Percentiles rank a stretch among this genome's conserved stretches.
phyloP scores from a whole-genome alignment of 805 yeast species.

The Teunomyces atbi region DNA sequence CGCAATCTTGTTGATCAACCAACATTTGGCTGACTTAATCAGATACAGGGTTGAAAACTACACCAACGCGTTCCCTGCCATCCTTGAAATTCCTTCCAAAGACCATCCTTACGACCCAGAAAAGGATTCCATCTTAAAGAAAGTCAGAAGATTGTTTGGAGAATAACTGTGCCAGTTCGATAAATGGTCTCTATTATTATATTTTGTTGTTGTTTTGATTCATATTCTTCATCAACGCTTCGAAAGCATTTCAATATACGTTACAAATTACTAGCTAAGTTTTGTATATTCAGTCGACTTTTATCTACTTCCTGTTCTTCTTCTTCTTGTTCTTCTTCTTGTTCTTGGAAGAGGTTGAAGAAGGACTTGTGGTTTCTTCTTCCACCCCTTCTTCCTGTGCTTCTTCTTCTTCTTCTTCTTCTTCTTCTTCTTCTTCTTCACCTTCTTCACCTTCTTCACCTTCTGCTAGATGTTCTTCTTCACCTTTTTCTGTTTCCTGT shows the following conservation, averaged over 20 bases:
- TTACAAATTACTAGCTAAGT: background rate
- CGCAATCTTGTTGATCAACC: constrained; percentile 90
- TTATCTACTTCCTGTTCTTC: constrained; percentile 4
- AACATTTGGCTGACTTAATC: constrained; percentile 89
- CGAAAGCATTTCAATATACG: constrained; percentile 3
- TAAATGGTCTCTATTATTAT: background rate
- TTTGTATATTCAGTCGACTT: background rate
- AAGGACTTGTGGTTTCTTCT: background rate
- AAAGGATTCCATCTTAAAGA: constrained; percentile 90
- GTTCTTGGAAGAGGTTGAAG: background rate
- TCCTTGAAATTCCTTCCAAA: constrained; percentile 94
- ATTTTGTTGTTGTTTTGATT: background rate
- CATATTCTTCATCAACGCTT: background rate
- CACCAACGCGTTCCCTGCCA: constrained; percentile 92
- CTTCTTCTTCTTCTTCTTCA: constrained; percentile 5
- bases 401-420: constrained; percentile 6
- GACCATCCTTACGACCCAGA: constrained; percentile 99
- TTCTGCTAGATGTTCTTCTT: background rate
- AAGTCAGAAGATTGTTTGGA: constrained; percentile 93
- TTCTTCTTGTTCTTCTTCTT: constrained; percentile 9
- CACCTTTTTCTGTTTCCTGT: background rate
- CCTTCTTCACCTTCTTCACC: constrained; percentile 4
- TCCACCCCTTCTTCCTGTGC: background rate
- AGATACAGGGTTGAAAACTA: constrained; percentile 78
- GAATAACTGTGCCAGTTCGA: constrained; percentile 46